These are phyloP conservation scores for Knufia fluminis DNA, from an alignment of 2,329 filamentous ascomycete genomes.

Conservation along the genomic window DNA sequence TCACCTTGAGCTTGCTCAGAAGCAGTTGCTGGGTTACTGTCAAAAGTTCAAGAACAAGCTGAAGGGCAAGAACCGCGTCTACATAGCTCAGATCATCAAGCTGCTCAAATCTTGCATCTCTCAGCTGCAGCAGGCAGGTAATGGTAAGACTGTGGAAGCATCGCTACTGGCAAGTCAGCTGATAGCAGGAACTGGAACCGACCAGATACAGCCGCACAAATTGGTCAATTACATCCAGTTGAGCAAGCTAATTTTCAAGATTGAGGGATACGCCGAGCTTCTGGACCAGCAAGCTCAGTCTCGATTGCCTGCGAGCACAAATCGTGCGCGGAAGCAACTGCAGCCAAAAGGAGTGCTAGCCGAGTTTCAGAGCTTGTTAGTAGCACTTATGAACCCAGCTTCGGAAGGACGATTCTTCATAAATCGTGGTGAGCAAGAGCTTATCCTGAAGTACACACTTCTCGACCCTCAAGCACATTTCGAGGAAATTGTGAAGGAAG, in stretches of 20 bases:
- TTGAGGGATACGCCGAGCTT: slow-evolving; percentile 68
- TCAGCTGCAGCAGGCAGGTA: neutral
- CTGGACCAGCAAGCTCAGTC: slow-evolving; percentile 33
- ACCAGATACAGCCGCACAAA: slow-evolving; percentile 91
- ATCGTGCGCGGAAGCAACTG: slow-evolving; percentile 21
- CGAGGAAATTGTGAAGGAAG: slow-evolving; percentile 72
- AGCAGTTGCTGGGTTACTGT: slow-evolving; percentile 72
- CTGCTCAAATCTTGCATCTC: slow-evolving; percentile 59
- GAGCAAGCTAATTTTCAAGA: slow-evolving; percentile 87
- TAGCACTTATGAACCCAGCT: slow-evolving; percentile 78
- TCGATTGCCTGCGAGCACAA: slow-evolving; percentile 25
- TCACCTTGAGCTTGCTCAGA: slow-evolving; percentile 63
- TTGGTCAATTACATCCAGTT: slow-evolving; percentile 79
- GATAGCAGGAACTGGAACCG: slow-evolving; percentile 73
- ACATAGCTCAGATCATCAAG: slow-evolving; percentile 77
- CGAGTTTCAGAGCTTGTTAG: slow-evolving; percentile 60
- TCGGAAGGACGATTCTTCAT: slow-evolving; percentile 55
- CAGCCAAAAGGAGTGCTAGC: slow-evolving; percentile 40
- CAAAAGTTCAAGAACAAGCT: slow-evolving; percentile 79
- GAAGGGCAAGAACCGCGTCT: slow-evolving; percentile 83
- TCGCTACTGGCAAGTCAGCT: slow-evolving; percentile 62
- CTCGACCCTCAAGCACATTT: slow-evolving; percentile 89
- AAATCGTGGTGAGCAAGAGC: slow-evolving; percentile 36
- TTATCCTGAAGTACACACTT: slow-evolving; percentile 72
- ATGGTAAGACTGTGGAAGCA: slow-evolving; percentile 42